These are phyloP conservation scores for Arachis hypogaea DNA, from an alignment of 306 rosid species.

Conservation along the genomic window DNA sequence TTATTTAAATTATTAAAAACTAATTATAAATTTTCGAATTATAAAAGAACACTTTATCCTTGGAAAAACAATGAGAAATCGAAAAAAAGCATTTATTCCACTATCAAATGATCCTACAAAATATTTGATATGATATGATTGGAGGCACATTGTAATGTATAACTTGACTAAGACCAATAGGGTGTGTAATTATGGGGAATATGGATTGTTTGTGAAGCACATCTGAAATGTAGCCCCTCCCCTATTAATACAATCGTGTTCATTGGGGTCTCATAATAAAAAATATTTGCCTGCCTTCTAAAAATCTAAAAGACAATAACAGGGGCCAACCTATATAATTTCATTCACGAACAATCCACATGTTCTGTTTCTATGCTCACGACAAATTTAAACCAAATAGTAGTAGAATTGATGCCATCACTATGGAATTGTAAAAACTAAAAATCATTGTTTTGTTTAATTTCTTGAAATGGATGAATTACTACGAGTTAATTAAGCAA, in stretches of 20 bases:
- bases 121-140: background rate
- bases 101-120: background rate
- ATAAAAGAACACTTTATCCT: no score
- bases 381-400: background rate
- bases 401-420: background rate
- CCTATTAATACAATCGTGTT: slow-evolving; percentile 1
- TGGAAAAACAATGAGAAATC: no score
- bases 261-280: background rate
- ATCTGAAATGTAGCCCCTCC: slow-evolving; percentile 17
- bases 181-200: slow-evolving; percentile 6
- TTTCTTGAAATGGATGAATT: background rate
- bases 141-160: slow-evolving; percentile 20
- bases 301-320: background rate
- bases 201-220: background rate
- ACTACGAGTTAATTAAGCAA: background rate
- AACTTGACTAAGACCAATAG: background rate
- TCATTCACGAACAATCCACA: slow-evolving; percentile 1
- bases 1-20: no score
- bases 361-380: slow-evolving; percentile 11
- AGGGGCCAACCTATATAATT: background rate
- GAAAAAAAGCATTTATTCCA: background rate
- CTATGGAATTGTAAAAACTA: background rate
- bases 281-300: background rate
- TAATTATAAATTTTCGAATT: no score
- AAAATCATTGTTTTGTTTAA: background rate